Evolutionary conservation across 2,329 filamentous ascomycete species (phyloP).

Genomic region (Nemania abortiva): DNA sequence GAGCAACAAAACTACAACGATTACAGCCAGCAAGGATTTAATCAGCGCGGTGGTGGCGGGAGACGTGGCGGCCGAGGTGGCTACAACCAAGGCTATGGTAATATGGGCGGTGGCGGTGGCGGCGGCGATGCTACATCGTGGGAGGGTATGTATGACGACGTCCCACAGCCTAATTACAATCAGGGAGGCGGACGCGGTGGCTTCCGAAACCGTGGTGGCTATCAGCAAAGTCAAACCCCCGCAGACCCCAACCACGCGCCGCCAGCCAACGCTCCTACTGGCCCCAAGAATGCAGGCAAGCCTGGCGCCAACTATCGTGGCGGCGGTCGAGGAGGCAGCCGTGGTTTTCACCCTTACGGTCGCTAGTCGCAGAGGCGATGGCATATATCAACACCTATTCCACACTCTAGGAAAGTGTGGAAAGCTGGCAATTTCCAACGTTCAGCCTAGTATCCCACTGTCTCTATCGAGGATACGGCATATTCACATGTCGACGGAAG

Average conservation of each 20-base stretch:
- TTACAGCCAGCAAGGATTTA: constrained; percentile 48
- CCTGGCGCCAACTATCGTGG: constrained; percentile 94
- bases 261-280: constrained; percentile 89
- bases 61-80: constrained; percentile 51
- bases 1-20: constrained; percentile 47
- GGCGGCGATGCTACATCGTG: constrained; percentile 82
- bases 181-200: constrained; percentile 60
- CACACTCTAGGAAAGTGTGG: not conserved
- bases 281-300: constrained; percentile 93
- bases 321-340: constrained; percentile 79
- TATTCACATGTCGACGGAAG: constrained; percentile 15
- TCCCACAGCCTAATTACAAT: constrained; percentile 80
- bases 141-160: constrained; percentile 99
- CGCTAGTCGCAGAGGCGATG: constrained; percentile 41
- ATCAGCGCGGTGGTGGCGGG: constrained; percentile 47
- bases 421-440: not conserved
- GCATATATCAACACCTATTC: not conserved
- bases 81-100: constrained; percentile 55
- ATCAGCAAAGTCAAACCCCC: constrained; percentile 56
- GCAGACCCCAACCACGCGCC: constrained; percentile 69
- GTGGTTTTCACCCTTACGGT: constrained; percentile 84
- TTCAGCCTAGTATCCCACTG: not conserved
- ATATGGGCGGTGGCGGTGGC: constrained; percentile 59
- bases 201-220: constrained; percentile 54
- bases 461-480: not conserved